These are phyloP conservation scores for Flueggea neowawraea DNA, from an alignment of 441 rosid genomes.

Conservation along the genomic window DNA sequence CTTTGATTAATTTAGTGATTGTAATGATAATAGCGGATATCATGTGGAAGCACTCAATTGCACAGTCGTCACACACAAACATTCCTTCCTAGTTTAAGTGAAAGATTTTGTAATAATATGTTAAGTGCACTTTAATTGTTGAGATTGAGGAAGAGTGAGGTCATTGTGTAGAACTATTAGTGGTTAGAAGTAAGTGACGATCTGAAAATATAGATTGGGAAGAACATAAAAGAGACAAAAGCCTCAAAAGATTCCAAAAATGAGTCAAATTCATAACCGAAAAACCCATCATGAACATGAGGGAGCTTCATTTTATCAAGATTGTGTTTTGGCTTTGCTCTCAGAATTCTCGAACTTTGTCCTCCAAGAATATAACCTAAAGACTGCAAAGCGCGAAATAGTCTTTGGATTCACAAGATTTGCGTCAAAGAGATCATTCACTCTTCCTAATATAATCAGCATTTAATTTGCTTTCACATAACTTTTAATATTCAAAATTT, in stretches of 20 bases:
- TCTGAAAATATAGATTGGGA: neutral
- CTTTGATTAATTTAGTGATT: too few species aligned
- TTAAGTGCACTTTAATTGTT: neutral
- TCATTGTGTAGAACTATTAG: constrained; percentile 1
- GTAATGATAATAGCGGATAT: too few species aligned
- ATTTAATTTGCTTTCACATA: too few species aligned
- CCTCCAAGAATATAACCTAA: constrained; percentile 3
- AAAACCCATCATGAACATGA: constrained; percentile 12
- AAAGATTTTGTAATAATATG: constrained; percentile 36
- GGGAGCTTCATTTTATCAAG: constrained; percentile 9
- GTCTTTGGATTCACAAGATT: neutral
- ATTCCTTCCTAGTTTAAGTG: neutral
- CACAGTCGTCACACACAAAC: neutral
- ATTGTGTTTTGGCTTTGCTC: neutral
- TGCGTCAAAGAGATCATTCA: too few species aligned
- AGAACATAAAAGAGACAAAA: constrained; percentile 18
- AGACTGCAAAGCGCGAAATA: constrained; percentile 5
- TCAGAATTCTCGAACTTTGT: constrained; percentile 15
- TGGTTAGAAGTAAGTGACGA: neutral
- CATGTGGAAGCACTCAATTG: too few species aligned
- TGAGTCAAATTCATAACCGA: constrained; percentile 14
- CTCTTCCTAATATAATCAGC: too few species aligned
- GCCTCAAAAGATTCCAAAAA: constrained; percentile 42
- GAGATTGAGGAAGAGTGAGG: constrained; percentile 1
- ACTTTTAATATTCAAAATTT: too few species aligned